Base-by-base conservation (phyloP, 2,329 filamentous ascomycete genomes). In the Diaporthe aspalathi region DNA sequence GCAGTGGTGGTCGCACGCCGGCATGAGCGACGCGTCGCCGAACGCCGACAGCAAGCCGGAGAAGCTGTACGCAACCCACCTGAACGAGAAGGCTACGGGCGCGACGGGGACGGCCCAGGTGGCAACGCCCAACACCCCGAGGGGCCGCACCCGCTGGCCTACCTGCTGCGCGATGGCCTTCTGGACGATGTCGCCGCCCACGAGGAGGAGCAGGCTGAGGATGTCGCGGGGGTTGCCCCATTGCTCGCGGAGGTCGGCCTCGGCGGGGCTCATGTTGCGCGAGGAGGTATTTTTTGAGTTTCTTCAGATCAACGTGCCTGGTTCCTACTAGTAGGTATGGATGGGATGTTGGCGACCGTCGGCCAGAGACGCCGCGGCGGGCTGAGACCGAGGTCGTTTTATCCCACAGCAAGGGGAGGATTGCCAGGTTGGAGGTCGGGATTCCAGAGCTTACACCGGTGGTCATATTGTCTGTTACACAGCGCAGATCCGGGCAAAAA, bases 31-130 rank as follows among this genome's bases (percentile, higher is more conserved):
- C 53, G 22, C 32, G 16, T 50, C 43, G n/a, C 67, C 67, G 2
- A 57, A 47, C 11, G 43, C 43, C 8, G 53, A 32, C 7, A 68
- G 53, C n/a, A 68, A 32, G 53, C 40, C 50, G n/a, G 43, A 38
- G 40, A 57, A 50, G 43, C 53, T 43, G 38, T 60, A 68, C n/a
- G 67, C 67, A 6, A 68, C 53, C 67, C 67, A 68, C 1, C 67
- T 54, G 8, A 68, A 68, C 27, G 67, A 68, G 50, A 68, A 68
- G 22, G 67, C 67, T n/a, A 68, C 67, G 12, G 53, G 67, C 16
- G 67, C 45, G 22, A 68, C 17, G 1, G 45, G 49, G 17, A 45
- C n/a, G n/a, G n/a, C n/a, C n/a, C n/a, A n/a, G n/a, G n/a, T 14
- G 3, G 22, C 38, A 4, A 32, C 20, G n/a, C 53, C 53, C n/a